Base-by-base conservation (phyloP, 2,329 filamentous ascomycete genomes). In the Ophiostoma ips region DNA sequence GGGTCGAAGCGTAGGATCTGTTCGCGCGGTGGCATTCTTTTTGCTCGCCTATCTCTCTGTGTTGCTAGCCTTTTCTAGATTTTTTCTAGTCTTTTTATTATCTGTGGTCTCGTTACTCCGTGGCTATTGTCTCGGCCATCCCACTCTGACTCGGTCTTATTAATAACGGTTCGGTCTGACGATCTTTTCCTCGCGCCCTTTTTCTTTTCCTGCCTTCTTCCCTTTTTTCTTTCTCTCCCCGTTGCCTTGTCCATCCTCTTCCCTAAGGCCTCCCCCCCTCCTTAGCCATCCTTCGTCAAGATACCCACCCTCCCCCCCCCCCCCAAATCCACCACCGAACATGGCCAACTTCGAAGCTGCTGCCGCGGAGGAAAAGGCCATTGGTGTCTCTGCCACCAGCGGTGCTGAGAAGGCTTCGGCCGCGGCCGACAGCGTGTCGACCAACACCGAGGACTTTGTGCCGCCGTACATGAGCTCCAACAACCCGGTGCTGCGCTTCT, bases 401-500 rank as follows among this genome's bases (percentile, higher is more conserved):
- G 45, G 19, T 15, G n/a, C 41, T 16, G 47, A 43, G 15, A 46
- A 53, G 31, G 13, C 8, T 13, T 34, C 36, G 34, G 24, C 40
- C n/a, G 19, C 37, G 7, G 18, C 33, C 13, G 28, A 30, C 33
- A 18, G 40, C 19, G 28, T 48, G 15, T 50, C 45, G 15, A 38
- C 48, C 21, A 31, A 37, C 24, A 45, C 35, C 11, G 35, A 40
- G 18, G 46, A 24, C 15, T 11, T 51, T 30, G 15, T 53, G 15
- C 53, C 56, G 16, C 33, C 50, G 8, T 53, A 55, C 43, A 16
- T 55, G 41, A 43, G 45, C 30, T 51, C 43, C 5, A 47, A 53
- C 37, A 53, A 51, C 46, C 36, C 43, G 19, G 12, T 55, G 4
- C 53, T 21, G 59, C 60, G 60, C 10, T 54, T 68, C 44, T 58